Evolutionary conservation across 1,284 basidiomycete genomes (phyloP), one percentile per base, ranked within the genome.

Genomic region (Ganoderma lingzhi): DNA sequence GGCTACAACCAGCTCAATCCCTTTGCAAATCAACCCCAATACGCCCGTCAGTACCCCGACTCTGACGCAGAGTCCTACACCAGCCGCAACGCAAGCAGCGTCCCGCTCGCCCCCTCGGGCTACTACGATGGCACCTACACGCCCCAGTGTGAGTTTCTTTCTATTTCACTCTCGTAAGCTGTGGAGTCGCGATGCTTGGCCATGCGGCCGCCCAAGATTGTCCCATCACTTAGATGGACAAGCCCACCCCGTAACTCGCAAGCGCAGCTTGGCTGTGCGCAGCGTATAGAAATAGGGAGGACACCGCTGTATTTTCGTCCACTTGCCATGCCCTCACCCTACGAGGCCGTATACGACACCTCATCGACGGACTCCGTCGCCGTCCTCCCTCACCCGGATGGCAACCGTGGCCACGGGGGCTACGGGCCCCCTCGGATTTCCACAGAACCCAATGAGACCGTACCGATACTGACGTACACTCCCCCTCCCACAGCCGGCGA

Each of bases 11-110:
- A 77, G 75, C 79, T 77, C 65, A 82, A 82, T 71, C 81, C 82
- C 19, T 82, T 80, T 74, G 68, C 76, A 59, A 76, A 77, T 68
- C 77, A 74, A 51, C 66, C 69, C n/a, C 75, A 74, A 48, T 77
- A 70, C 65, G 72, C 75, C 42, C 79, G 76, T 65, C 79, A 79
- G 66, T 80, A 80, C 70, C 76, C 78, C 63, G 87, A 89, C 71
- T 87, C 86, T 6, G 85, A 88, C 71, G 82, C 84, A 62, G 87
- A 89, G 77, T 84, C 83, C 72, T 89, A 88, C 79, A 79, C 78
- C 70, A 84, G 81, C 72, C 84, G 86, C 71, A 88, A 87, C 72
- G 86, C 84, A 65, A 88, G 87, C 78, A 85, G 85, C 19, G 85
- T 88, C 68, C 85, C 87, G 64, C 84, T 90, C 69, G 86, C 86